Base-by-base conservation (phyloP, 768 basidiomycete species). In the Lactarius quietus region DNA sequence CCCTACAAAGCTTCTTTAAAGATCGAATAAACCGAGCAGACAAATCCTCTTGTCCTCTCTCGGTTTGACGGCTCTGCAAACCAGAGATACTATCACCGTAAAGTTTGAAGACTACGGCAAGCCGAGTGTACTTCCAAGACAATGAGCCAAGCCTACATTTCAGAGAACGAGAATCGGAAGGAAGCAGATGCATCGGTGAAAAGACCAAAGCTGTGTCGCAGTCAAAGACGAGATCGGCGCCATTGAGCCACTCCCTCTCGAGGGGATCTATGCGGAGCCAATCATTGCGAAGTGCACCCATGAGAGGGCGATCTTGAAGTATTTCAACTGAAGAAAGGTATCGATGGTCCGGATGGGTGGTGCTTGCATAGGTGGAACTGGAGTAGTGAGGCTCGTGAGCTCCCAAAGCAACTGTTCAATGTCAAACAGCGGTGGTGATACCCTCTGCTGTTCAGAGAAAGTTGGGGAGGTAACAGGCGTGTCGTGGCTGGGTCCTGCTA, bases 301-400 rank as follows among this genome's bases (percentile, higher is more conserved):
- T 80, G 3, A 93, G 76, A 23, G 78, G 79, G 58, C 83, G 86
- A 68, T 86, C 87, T 73, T 92, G 91, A 8, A 92, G 78, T 23
- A 91, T 68, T 33, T 84, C 78, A 66, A 92, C 72, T 33, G 89
- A 92, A 18, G 84, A 84, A 75, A 93, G 78, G 71, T 92, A 93
- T 31, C 80, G 81, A 72, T 92, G 89, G 20, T 71, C 23, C 71
- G 72, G 15, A 65, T 59, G n/a, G 82, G 78, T 38, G 68, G 64
- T 23, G 20, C 35, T 20, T 45, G 20, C 23, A 62, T 36, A 48
- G 45, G 56, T 23, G 61, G 61, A 36, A 62, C 29, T 23, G 65
- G 56, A 3, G 57, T 8, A 23, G 61, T 28, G 35, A 62, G 52
- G 35, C 23, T 54, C 28, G 51, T 52, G 10, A 66, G 65, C 52